Evolutionary conservation across 345 rosid genomes (phyloP), one percentile per base, ranked within the genome.

Genomic region (Odontarrhena argentea): DNA sequence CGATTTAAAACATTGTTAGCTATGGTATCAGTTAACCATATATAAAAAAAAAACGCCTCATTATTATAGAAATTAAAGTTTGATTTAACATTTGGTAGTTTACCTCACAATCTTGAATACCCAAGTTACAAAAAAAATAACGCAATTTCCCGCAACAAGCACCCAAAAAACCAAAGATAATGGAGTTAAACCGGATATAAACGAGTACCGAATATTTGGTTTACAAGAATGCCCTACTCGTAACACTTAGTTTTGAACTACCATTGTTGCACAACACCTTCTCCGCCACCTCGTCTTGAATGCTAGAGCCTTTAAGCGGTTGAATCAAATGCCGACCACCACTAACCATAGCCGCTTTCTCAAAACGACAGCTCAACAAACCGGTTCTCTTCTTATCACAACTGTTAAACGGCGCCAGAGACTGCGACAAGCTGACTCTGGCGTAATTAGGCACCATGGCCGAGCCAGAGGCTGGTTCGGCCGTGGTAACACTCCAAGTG

Each of bases 401-500:
- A 3, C 77, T 65, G 3, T 45, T 55, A 8, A 51, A 57, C 30
- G 22, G 22, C 22, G 32, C 68, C 6, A 37, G 10, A 2, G 60
- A 1, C 42, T 14, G 25, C 10, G 73, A 55, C 65, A 89, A 77
- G 5, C 81, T 83, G 0, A 82, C 68, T 9, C 83, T 80, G 0
- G 96, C 83, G 53, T 77, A 85, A 49, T 77, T 84, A 11, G 86
- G 43, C 14, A 60, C 67, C 34, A 85, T 76, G 77, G 44, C 85
- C 12, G 68, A 37, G 77, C 41, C 85, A 10, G 72, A 37, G 8
- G 50, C 74, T 3, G 73, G 69, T 14, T 93, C 96, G 0, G 99
- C 97, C 1, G 97, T 88, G 0, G 87, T 83, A 36, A 94, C 96
- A 55, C 96, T 94, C 97, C 99, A 91, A 12, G 86, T 86, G 2